phyloP scores from a whole-genome alignment of 495 filamentous ascomycete genomes.

The Aspergillus heteromorphus region DNA sequence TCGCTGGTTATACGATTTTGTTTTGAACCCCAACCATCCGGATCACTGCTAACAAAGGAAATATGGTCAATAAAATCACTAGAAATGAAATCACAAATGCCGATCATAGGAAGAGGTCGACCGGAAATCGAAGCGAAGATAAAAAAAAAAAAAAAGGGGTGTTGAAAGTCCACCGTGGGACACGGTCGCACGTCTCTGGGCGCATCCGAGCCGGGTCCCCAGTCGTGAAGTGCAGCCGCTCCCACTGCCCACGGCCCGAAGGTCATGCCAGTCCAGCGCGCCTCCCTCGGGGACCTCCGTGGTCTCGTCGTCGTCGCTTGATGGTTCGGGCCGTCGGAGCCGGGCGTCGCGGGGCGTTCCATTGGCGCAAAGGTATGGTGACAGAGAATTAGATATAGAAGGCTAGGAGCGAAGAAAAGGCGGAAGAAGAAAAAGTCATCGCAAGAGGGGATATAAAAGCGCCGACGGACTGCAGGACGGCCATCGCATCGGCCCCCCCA shows the following conservation, averaged over 20 bases:
- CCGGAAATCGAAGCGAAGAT: constrained; percentile 23
- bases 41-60: constrained; percentile 25
- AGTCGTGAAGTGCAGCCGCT: constrained; percentile 12
- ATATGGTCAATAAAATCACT: constrained; percentile 22
- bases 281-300: constrained; percentile 17
- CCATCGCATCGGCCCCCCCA: too few relatives aligned
- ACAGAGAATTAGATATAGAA: constrained; percentile 17
- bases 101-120: constrained; percentile 4
- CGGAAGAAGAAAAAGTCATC: constrained; percentile 30
- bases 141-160: constrained; percentile 21
- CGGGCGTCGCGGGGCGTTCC: background rate
- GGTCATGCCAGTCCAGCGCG: constrained; percentile 43
- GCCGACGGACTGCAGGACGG: constrained; percentile 8
- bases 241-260: constrained; percentile 16
- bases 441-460: constrained; percentile 26
- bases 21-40: constrained; percentile 9
- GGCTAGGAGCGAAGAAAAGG: too few relatives aligned
- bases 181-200: constrained; percentile 10
- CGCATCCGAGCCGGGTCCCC: constrained; percentile 23
- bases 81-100: constrained; percentile 6
- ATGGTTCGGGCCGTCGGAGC: background rate
- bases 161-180: constrained; percentile 14
- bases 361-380: background rate
- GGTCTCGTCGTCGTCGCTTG: background rate
- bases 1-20: constrained; percentile 13